These are phyloP conservation scores for Berkeleyomyces rouxiae DNA, from an alignment of 2,329 filamentous ascomycete species.

Conservation along the genomic window DNA sequence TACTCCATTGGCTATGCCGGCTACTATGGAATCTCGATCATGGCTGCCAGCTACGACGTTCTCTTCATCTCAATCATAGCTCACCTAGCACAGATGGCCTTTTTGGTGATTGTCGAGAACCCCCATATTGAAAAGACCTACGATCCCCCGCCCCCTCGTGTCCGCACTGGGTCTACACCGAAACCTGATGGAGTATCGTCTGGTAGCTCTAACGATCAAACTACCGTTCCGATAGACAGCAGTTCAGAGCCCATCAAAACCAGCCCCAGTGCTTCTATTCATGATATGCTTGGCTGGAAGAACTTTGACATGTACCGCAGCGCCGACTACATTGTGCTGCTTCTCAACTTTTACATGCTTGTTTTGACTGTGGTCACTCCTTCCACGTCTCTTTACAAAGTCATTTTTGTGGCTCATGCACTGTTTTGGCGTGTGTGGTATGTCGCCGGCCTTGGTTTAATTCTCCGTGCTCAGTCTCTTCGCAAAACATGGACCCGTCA, in stretches of 20 bases:
- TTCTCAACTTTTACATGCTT: conserved; percentile 62
- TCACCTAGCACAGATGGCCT: conserved; percentile 85
- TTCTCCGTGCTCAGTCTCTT: conserved; percentile 72
- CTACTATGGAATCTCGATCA: conserved; percentile 95
- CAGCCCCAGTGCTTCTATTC: conserved; percentile 46
- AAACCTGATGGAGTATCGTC: conserved; percentile 1
- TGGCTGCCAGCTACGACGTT: conserved; percentile 95
- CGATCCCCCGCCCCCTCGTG: conserved; percentile 69
- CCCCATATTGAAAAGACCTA: conserved; percentile 98
- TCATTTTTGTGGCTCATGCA: conserved; percentile 67
- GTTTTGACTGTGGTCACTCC: conserved; percentile 61
- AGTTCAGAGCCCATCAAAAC: conserved; percentile 18
- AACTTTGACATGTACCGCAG: conserved; percentile 82
- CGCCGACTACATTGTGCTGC: conserved; percentile 64
- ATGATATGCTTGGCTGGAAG: conserved; percentile 64
- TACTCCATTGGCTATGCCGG: conserved; percentile 96
- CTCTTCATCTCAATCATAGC: conserved; percentile 92
- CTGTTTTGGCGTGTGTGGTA: conserved; percentile 82
- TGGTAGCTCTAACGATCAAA: conserved; percentile 14
- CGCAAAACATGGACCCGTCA: conserved; percentile 92
- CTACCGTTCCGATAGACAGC: conserved; percentile 17
- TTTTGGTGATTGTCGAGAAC: conserved; percentile 82
- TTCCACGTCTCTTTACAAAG: conserved; percentile 56
- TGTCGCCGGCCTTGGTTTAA: conserved; percentile 67
- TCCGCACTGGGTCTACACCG: conserved; percentile 26